These are phyloP conservation scores for Teunomyces panamensis DNA, from an alignment of 805 yeast genomes.

Conservation along the genomic window DNA sequence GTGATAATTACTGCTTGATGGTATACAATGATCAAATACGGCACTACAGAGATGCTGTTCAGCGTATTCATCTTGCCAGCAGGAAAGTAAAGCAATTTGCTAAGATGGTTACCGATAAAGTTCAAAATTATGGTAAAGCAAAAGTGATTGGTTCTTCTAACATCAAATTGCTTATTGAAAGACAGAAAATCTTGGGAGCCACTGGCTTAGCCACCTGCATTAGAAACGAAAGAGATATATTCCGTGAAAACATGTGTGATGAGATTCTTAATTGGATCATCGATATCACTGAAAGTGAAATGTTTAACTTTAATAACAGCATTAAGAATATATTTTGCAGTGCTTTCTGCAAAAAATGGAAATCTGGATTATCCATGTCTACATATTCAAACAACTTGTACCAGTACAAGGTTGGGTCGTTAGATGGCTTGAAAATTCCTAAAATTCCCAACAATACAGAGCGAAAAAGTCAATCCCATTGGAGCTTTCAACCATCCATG, in stretches of 20 bases:
- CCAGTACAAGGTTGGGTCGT: slow-evolving; percentile 27
- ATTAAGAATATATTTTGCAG: slow-evolving; percentile 52
- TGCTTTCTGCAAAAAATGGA: slow-evolving; percentile 64
- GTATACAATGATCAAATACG: slow-evolving; percentile 79
- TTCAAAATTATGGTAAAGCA: slow-evolving; percentile 67
- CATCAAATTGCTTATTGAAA: slow-evolving; percentile 45
- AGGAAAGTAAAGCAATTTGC: slow-evolving; percentile 64
- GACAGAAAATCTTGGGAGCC: slow-evolving; percentile 54
- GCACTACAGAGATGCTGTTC: slow-evolving; percentile 71
- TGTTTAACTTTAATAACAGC: slow-evolving; percentile 47
- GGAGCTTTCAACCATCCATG: slow-evolving; percentile 36
- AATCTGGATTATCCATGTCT: slow-evolving; percentile 39
- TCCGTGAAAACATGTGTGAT: slow-evolving; percentile 78
- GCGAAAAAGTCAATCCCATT: slow-evolving; percentile 21
- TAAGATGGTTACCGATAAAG: slow-evolving; percentile 63
- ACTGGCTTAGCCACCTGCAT: slow-evolving; percentile 69
- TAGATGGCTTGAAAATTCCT: slow-evolving; percentile 39
- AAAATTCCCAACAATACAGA: slow-evolving; percentile 22
- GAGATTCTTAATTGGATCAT: slow-evolving; percentile 67
- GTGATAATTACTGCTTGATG: slow-evolving; percentile 52
- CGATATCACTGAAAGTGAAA: slow-evolving; percentile 53
- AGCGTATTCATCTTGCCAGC: slow-evolving; percentile 61
- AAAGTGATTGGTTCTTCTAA: slow-evolving; percentile 58
- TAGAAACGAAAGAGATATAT: slow-evolving; percentile 62
- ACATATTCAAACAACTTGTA: slow-evolving; percentile 4